Evolutionary conservation across 2,329 filamentous ascomycete genomes (phyloP).

Genomic region (Septoria linicola): DNA sequence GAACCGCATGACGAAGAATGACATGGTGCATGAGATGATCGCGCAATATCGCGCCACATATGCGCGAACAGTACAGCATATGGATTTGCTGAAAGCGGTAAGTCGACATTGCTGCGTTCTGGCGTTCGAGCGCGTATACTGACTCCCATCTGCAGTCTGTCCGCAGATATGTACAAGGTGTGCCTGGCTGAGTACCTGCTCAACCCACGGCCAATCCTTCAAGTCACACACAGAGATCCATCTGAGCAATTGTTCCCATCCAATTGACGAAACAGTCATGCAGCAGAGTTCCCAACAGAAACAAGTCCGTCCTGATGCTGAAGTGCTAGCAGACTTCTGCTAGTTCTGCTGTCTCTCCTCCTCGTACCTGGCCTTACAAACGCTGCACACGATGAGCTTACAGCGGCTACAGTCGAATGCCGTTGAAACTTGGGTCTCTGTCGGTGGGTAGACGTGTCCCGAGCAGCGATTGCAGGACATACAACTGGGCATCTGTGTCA

Average conservation of each 20-base stretch:
- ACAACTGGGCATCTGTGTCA: neutral
- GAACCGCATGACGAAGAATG: slow-evolving; percentile 69
- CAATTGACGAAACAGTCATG: too few relatives aligned
- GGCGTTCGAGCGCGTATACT: slow-evolving; percentile 12
- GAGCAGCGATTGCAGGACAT: neutral
- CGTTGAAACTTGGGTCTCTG: neutral
- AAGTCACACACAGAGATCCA: neutral
- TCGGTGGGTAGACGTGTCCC: neutral
- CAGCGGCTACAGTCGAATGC: neutral
- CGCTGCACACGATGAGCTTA: neutral
- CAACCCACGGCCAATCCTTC: neutral
- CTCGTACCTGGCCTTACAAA: neutral
- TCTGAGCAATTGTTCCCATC: too few relatives aligned
- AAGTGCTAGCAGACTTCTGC: neutral
- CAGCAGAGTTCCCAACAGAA: too few relatives aligned
- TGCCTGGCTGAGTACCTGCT: neutral
- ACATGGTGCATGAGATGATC: slow-evolving; percentile 79
- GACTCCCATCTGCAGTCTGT: slow-evolving; percentile 6
- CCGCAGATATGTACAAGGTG: slow-evolving; percentile 10
- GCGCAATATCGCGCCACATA: slow-evolving; percentile 86
- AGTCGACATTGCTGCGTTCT: slow-evolving; percentile 30
- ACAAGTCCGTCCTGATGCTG: too few relatives aligned
- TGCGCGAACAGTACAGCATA: slow-evolving; percentile 72
- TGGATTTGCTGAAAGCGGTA: slow-evolving; percentile 60
- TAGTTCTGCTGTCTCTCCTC: neutral